These are phyloP conservation scores for Primulina tabacum DNA, from an alignment of 257 asterid species.

Conservation along the genomic window DNA sequence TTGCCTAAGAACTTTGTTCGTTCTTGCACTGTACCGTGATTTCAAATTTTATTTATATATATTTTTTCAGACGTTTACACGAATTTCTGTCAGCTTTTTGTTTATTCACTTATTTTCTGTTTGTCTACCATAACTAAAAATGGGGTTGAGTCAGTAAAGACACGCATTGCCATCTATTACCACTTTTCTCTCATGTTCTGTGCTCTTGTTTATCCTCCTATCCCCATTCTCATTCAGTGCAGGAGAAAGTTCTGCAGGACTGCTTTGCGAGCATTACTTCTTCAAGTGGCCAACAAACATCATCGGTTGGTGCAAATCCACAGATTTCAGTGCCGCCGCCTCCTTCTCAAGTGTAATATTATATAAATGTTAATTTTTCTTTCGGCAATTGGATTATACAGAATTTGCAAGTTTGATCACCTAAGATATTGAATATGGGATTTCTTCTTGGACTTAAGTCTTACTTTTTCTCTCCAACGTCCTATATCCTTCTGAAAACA, in stretches of 20 bases:
- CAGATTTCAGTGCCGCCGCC: conserved; percentile 63
- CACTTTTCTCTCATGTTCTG: not conserved
- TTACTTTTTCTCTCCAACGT: conserved; percentile 2
- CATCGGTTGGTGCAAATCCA: conserved; percentile 77
- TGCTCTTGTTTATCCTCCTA: conserved; percentile 24
- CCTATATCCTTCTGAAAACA: conserved; percentile 27
- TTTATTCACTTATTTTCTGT: too few species aligned
- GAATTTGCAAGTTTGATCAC: not conserved
- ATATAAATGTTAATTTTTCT: conserved; percentile 2
- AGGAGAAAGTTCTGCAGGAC: conserved; percentile 38
- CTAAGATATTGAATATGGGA: not conserved
- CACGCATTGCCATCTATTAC: not conserved
- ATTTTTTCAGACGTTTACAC: too few species aligned
- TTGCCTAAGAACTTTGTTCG: too few species aligned
- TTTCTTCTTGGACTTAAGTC: conserved; percentile 6
- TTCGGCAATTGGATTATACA: not conserved
- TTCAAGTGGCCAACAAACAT: conserved; percentile 64
- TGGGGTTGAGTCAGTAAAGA: not conserved
- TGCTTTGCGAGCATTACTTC: conserved; percentile 62
- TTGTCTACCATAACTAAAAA: too few species aligned
- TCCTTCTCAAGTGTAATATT: conserved; percentile 57
- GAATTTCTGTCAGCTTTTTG: too few species aligned
- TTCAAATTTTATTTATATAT: too few species aligned
- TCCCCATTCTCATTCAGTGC: conserved; percentile 34
- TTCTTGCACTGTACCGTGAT: too few species aligned